These are phyloP conservation scores for Ophiostoma quercus DNA, from an alignment of 2,329 filamentous ascomycete species.

Conservation along the genomic window DNA sequence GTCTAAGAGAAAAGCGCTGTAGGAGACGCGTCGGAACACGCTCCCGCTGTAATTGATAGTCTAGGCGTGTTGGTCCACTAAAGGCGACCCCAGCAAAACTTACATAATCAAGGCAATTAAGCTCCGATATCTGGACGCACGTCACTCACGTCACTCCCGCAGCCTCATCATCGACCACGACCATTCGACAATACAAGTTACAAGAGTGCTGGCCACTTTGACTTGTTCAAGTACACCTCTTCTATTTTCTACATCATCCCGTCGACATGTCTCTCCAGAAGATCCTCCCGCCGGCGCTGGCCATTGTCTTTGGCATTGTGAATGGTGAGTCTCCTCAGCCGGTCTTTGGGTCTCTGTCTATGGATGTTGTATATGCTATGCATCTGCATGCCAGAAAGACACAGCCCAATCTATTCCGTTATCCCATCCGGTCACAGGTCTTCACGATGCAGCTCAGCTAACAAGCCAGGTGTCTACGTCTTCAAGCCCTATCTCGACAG, in stretches of 20 bases:
- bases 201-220: neutral
- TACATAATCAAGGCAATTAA: neutral
- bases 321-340: conserved; percentile 31
- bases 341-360: neutral
- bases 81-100: neutral
- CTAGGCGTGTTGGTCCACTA: conserved; percentile 1
- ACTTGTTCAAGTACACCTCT: neutral
- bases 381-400: neutral
- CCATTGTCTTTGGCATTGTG: conserved; percentile 33
- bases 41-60: conserved; percentile 16
- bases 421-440: neutral
- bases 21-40: conserved; percentile 22
- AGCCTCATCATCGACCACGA: neutral
- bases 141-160: neutral
- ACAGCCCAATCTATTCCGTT: neutral
- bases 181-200: neutral
- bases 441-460: neutral
- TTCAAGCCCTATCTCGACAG: conserved; percentile 24
- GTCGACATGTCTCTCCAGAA: conserved; percentile 25
- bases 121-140: neutral
- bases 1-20: conserved; percentile 18
- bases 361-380: neutral
- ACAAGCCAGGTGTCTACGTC: conserved; percentile 25
- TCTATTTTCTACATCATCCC: neutral
- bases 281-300: conserved; percentile 30